Evolutionary conservation across 257 asterid genomes (phyloP), one percentile per base, ranked within the genome.

Genomic region (Solanum neorickii): DNA sequence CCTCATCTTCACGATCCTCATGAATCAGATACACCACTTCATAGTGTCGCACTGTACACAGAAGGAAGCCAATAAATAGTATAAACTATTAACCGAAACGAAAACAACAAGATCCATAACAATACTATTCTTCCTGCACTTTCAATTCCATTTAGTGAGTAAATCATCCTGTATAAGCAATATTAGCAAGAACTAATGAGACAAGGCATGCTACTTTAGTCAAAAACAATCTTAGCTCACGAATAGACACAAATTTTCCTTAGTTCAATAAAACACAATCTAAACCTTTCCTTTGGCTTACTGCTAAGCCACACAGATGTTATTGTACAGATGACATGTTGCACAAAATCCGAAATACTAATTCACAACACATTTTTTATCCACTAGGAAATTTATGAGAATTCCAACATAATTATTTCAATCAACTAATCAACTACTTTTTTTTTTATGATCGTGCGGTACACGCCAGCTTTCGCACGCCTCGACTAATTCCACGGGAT

Each of bases 1-100:
- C 98, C 86, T 97, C 94, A 5, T 94, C 96, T 88, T 89, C 90
- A 91, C 87, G 91, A 84, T 97, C 91, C 93, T 97, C 99, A 65
- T 95, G 99, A 86, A 97, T 94, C 84, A 97, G 90, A 91, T 94
- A 97, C 41, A 97, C 99, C 82, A 97, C 97, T 91, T 97, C 98
- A 90, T 97, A 95, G 91, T 97, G 99, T 75, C 98, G 91, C 98
- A 92, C 99, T 97, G 96, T 35, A 46, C 74, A 89, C 76, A 69
- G 59, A 23, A 42, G 52, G 84, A 62, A 74, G 39, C 20, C 29
- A 56, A 60, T 47, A 86, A 68, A 87, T 83, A 90, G 27, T 15
- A 29, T 15, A 83, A 86, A 37, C 18, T 9, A 46, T 9, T 14
- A 78, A 25, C 10, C 31, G 66, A 29, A 46, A 78, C 3, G 2